Percentiles rank a stretch among this genome's conserved stretches.
These are phyloP conservation scores for Boletellus sp. DNA, from an alignment of 768 basidiomycete species.

Conservation along the genomic window DNA sequence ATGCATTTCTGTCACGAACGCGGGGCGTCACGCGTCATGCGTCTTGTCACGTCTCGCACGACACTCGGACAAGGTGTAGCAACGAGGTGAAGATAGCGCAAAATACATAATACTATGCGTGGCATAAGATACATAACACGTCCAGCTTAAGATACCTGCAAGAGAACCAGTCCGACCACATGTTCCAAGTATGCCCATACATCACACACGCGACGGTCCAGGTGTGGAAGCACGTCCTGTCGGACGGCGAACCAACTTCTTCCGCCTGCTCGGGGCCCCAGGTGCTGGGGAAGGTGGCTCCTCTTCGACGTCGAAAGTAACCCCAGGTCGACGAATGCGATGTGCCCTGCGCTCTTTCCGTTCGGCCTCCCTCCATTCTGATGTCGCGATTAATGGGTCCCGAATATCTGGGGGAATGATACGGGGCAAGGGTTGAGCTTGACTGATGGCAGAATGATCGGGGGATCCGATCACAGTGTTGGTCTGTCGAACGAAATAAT, in stretches of 20 bases:
- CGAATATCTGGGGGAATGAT: slow-evolving; percentile 51
- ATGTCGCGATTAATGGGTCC: slow-evolving; percentile 60
- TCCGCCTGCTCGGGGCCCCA: slow-evolving; percentile 20
- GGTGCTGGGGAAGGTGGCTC: slow-evolving; percentile 42
- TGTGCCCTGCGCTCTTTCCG: slow-evolving; percentile 37
- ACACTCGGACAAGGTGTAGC: neutral
- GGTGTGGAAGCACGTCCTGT: slow-evolving; percentile 27
- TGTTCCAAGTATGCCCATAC: neutral
- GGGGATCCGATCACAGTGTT: slow-evolving; percentile 77
- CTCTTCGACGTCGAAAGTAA: slow-evolving; percentile 61
- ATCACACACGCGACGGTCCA: slow-evolving; percentile 21
- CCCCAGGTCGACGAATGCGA: slow-evolving; percentile 53
- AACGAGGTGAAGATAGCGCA: slow-evolving; percentile 25
- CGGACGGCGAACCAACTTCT: slow-evolving; percentile 29
- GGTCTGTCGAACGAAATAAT: slow-evolving; percentile 36
- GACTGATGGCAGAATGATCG: slow-evolving; percentile 64
- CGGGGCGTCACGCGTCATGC: slow-evolving; percentile 31
- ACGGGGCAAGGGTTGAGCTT: slow-evolving; percentile 44
- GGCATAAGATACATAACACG: slow-evolving; percentile 30
- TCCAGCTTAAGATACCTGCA: slow-evolving; percentile 24
- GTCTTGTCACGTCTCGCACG: slow-evolving; percentile 13
- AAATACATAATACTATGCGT: slow-evolving; percentile 26
- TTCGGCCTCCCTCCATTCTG: slow-evolving; percentile 66
- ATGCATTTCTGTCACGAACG: slow-evolving; percentile 26
- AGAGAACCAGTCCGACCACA: neutral